Base-by-base conservation (phyloP, 805 yeast genomes). In the Sugiyamaella marilandica region DNA sequence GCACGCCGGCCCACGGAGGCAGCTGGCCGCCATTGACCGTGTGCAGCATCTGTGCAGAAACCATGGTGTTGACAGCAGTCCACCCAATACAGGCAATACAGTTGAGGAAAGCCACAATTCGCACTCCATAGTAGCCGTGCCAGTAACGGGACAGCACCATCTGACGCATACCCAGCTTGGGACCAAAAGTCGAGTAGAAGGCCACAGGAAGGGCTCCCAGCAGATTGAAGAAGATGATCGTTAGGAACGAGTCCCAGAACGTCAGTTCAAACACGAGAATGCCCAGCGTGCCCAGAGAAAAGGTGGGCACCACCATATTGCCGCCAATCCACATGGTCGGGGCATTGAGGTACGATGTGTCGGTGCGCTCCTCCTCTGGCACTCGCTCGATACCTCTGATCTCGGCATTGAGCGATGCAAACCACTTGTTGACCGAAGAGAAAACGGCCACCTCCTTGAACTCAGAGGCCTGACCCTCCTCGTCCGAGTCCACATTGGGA, bases 261-360 rank as follows among this genome's bases (percentile, higher is more conserved):
- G 82, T 79, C 57, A 91, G 72, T 10, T 76, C 83, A 63, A 80
- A 88, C 24, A 80, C 76, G 54, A 84, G 73, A 45, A 82, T 73
- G 32, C 87, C 87, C 41, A 84, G 68, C 57, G 79, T 85, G 68
- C 97, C 97, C 47, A 88, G 73, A 8, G 95, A 75, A 62, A 80
- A 82, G 14, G 96, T 81, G 18, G 96, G 89, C 64, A 90, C 80
- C 52, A 87, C 96, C 78, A 87, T 75, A 70, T 90, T 89, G 35
- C 95, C 95, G 7, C 95, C 85, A 62, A 85, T 77, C 96, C 96
- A 90, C 92, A 90, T 86, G 47, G 91, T 75, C 44, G 89, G 88
- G 31, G 94, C 86, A 59, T 79, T 80, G 71, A 80, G 73, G 55
- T 85, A 65, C 35, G 87, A 82, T 44, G 76, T 77, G 56, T 84